Percentiles rank a stretch among this genome's conserved stretches.
These are phyloP conservation scores for Ustanciosporium gigantosporum DNA, from an alignment of 1,284 basidiomycete species.

Conservation along the genomic window DNA sequence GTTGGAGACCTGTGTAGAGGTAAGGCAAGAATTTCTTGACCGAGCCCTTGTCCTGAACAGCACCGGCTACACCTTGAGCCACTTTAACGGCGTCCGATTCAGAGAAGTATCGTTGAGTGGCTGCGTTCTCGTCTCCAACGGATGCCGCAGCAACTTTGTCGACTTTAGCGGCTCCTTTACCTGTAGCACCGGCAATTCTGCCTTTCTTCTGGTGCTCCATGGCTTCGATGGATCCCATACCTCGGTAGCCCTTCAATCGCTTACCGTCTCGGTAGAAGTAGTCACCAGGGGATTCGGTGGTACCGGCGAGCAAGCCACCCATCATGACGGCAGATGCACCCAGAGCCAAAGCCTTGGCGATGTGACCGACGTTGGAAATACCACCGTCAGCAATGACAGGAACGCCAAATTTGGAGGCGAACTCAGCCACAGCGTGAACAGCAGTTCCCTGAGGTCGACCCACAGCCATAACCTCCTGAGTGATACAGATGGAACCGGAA, in stretches of 20 bases:
- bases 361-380: constrained; percentile 92
- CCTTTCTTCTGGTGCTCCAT: constrained; percentile 59
- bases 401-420: constrained; percentile 88
- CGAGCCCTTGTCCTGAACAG: constrained; percentile 96
- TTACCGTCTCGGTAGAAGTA: constrained; percentile 99
- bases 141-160: constrained; percentile 63
- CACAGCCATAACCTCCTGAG: constrained; percentile 99
- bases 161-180: constrained; percentile 65
- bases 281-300: constrained; percentile 95
- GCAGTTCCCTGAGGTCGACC: constrained; percentile 97
- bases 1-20: constrained; percentile 87
- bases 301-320: constrained; percentile 94
- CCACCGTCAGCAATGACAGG: constrained; percentile 99
- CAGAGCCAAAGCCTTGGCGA: constrained; percentile 92
- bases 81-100: constrained; percentile 94
- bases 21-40: constrained; percentile 86
- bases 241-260: constrained; percentile 96
- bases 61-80: constrained; percentile 87
- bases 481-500: constrained; percentile 97
- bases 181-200: constrained; percentile 59
- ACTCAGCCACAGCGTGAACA: constrained; percentile 91
- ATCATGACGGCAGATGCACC: constrained; percentile 98
- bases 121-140: constrained; percentile 81
- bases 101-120: constrained; percentile 95
- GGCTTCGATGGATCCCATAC: constrained; percentile 78